Evolutionary conservation across 805 yeast genomes (phyloP), one percentile per base, ranked within the genome.

Genomic region (Candida tibetensis): DNA sequence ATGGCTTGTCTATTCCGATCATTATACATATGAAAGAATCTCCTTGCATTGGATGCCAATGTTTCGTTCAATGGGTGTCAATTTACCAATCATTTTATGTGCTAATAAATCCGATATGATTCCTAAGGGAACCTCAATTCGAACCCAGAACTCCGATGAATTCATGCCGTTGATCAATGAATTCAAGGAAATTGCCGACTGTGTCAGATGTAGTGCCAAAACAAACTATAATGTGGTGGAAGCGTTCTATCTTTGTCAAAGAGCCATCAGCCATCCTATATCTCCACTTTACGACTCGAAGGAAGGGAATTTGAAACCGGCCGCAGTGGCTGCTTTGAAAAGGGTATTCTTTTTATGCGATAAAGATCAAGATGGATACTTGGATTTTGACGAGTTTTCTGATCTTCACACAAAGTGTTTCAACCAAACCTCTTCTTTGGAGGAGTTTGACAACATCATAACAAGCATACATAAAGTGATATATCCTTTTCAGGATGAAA

Each of bases 211-310:
- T 48, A 84, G 95, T 50, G 96, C 98, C 2, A 83, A 82, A 49
- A 76, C 76, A n/a, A 82, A 81, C 46, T 74, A 80, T 49, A 90
- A 93, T 56, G 90, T 91, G 10, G 89, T 83, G 46, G 96, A 91
- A 57, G 89, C 93, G 1, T 90, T 90, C 49, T 93, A 93, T 58
- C 66, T 93, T 12, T 93, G 99, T 53, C 96, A 90, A 57, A 63
- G 97, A 34, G 91, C 98, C 0, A 89, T 91, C 0, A 84, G 91
- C 0, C 89, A 86, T 58, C 99, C 99, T 0, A 76, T 93, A 7
- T 81, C 96, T 0, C 99, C 99, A 1, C 60, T 93, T 17, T 93
- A 82, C 53, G 98, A 93, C 57, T 81, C 95, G n/a, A 87, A 89
- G 51, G 88, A 85, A 43, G 91, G 93, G 1, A 76, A 70, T 32